Evolutionary conservation across 768 basidiomycete genomes (phyloP), one percentile per base, ranked within the genome.

Genomic region (Leucocoprinus sp.): DNA sequence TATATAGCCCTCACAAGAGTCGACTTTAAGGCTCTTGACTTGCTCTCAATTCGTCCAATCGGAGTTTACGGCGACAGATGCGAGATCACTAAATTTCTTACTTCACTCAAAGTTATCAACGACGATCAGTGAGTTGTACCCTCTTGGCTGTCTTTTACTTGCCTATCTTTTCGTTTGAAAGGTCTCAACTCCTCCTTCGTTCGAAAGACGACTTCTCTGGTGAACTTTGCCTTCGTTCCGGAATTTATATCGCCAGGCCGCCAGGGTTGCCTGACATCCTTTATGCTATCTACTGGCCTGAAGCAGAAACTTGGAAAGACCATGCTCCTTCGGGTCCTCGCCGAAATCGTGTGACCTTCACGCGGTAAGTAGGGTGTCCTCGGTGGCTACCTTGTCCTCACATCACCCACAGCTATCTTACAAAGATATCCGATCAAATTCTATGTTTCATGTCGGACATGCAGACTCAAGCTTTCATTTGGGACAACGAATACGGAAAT

Each of bases 281-380:
- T 5, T 76, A 74, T 40, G 65, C 77, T 11, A 52, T 82, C 5
- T 80, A 76, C 45, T 82, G 81, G 80, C 79, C 79, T 0, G 76
- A 82, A 48, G 65, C 74, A 23, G 66, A 60, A 0, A 80, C 79
- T 0, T 82, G 80, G 80, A 55, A 72, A 26, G 76, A 80, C 54
- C 58, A 63, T 11, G 69, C 75, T 0, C 27, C 60, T 5, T 60
- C 68, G 1, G 60, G 74, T 3, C 67, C 75, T 38, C 54, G 64
- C 22, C 67, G 71, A 2, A 82, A 80, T 58, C 66, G 80, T 5
- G 62, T 73, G 2, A 76, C 78, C 0, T 82, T 82, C 52, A 80
- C 82, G 76, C 60, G 79, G 80, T 75, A 58, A 29, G 59, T 46
- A n/a, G n/a, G 5, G 15, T 35, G 12, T 5, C 21, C 8, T 15